Evolutionary conservation across 805 yeast species (phyloP).

Genomic region (Saccharomyces cerevisiae): DNA sequence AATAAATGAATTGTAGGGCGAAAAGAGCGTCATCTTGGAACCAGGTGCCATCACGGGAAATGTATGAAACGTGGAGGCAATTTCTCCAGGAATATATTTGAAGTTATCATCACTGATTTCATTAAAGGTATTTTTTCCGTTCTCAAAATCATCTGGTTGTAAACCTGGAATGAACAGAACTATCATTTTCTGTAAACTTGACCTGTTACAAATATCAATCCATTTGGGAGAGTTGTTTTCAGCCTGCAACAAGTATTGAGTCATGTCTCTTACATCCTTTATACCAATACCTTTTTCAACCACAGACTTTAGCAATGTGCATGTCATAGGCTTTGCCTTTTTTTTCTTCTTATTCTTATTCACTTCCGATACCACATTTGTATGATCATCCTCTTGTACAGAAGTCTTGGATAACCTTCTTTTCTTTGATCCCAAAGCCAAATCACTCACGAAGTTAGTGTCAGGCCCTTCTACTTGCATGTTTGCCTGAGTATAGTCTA

Average conservation of each 20-base stretch:
- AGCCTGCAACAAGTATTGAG: conserved; percentile 36
- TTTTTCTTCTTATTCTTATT: conserved; percentile 29
- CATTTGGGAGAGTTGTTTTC: conserved; percentile 39
- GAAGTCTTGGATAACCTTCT: conserved; percentile 6
- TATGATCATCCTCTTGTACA: conserved; percentile 3
- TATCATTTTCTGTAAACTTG: conserved; percentile 45
- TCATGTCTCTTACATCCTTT: conserved; percentile 40
- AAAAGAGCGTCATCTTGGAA: conserved; percentile 45
- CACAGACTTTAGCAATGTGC: conserved; percentile 28
- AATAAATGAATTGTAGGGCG: conserved; percentile 47
- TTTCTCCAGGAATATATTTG: conserved; percentile 3
- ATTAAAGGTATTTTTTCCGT: conserved; percentile 7
- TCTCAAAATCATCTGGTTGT: conserved; percentile 35
- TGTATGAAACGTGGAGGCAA: conserved; percentile 12
- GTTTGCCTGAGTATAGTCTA: neutral
- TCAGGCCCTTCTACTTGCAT: neutral
- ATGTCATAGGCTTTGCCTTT: conserved; percentile 19
- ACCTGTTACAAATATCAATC: conserved; percentile 42
- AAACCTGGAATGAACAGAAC: conserved; percentile 62
- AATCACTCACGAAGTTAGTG: neutral
- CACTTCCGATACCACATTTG: conserved; percentile 1
- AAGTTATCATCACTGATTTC: neutral
- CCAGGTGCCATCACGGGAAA: conserved; percentile 62
- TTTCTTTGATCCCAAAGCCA: neutral
- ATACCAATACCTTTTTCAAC: conserved; percentile 26